Percentiles rank a stretch among this genome's conserved stretches.
Evolutionary conservation across 2,329 filamentous ascomycete genomes (phyloP).

Genomic region (Colletotrichum higginsianum): DNA sequence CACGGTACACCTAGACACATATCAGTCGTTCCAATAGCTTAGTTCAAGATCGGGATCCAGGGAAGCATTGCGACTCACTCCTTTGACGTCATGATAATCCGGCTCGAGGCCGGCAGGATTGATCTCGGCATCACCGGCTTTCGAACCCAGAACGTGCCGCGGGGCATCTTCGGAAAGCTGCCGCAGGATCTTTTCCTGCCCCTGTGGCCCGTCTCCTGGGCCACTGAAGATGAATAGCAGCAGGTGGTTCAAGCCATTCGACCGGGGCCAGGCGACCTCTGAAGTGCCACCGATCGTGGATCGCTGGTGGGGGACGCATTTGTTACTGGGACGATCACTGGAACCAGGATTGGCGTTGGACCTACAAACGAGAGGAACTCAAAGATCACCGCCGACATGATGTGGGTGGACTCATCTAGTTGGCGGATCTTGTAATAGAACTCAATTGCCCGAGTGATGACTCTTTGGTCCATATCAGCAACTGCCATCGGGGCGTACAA

Average conservation of each 20-base stretch:
- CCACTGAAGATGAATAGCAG: conserved; percentile 25
- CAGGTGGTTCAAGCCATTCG: conserved; percentile 13
- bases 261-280: conserved; percentile 32
- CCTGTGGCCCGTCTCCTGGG: conserved; percentile 20
- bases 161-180: conserved; percentile 21
- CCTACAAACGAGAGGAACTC: conserved; percentile 28
- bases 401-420: conserved; percentile 17
- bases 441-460: conserved; percentile 7
- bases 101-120: conserved; percentile 32
- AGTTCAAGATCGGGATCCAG: no score
- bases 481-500: conserved; percentile 34
- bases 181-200: conserved; percentile 17
- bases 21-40: neutral
- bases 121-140: conserved; percentile 3
- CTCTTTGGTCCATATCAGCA: conserved; percentile 13
- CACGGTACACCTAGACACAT: conserved; percentile 16
- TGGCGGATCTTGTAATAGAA: conserved; percentile 18
- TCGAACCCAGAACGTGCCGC: neutral
- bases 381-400: conserved; percentile 18
- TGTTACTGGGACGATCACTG: neutral
- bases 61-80: neutral
- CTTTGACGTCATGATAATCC: conserved; percentile 14
- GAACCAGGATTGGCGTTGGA: neutral
- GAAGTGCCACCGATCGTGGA: conserved; percentile 20
- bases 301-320: neutral